These are phyloP conservation scores for Leishmania lainsoni DNA, from an alignment of 208 protist genomes.

Conservation along the genomic window DNA sequence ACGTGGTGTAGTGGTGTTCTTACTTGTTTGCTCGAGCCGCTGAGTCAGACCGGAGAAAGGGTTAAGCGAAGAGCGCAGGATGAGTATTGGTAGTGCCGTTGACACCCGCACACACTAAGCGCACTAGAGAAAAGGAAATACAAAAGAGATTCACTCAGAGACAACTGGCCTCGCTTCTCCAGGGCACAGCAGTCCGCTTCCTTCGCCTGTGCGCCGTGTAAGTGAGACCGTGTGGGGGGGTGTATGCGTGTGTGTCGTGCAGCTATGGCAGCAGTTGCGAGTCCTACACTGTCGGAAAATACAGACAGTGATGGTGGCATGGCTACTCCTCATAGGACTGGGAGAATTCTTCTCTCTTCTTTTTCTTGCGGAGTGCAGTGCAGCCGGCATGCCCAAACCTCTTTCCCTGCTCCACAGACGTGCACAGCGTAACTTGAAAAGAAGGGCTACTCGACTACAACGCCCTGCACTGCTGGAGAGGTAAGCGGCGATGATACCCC, in stretches of 20 bases:
- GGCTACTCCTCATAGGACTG: neutral
- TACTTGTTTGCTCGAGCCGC: neutral
- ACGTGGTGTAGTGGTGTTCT: neutral
- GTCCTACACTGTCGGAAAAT: neutral
- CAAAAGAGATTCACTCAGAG: neutral
- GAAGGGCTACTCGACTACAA: neutral
- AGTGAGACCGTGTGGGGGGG: slow-evolving; percentile 1
- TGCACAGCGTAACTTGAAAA: neutral
- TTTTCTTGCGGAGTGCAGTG: neutral
- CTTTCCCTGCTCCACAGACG: neutral
- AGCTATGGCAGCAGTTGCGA: neutral
- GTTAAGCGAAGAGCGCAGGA: neutral
- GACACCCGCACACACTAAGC: neutral
- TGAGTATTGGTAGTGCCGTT: neutral
- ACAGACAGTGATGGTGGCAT: neutral
- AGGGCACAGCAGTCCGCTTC: neutral
- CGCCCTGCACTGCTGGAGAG: neutral
- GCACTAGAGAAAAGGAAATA: neutral
- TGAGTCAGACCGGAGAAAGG: neutral
- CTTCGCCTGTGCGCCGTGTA: slow-evolving; percentile 11
- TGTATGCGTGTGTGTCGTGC: neutral
- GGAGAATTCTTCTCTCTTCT: neutral
- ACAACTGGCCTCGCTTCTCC: neutral
- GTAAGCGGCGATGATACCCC: neutral
- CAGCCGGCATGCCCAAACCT: neutral